These are phyloP conservation scores for Cryphonectria radicalis DNA, from an alignment of 2,329 filamentous ascomycete genomes.

Conservation along the genomic window DNA sequence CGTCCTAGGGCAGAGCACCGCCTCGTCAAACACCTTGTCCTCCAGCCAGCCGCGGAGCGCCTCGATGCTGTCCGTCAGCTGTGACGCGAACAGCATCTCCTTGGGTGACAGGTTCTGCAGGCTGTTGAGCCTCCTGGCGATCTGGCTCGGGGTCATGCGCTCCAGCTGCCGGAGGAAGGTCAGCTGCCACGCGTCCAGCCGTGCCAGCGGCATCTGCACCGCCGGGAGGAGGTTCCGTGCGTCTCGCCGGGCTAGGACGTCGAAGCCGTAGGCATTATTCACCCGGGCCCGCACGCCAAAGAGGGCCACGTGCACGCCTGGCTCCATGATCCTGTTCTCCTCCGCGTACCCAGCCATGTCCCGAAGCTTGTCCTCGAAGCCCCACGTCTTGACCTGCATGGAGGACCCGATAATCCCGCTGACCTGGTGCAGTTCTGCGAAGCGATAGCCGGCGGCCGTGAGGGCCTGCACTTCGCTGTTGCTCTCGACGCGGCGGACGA, in stretches of 20 bases:
- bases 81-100: slow-evolving; percentile 50
- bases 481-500: slow-evolving; percentile 67
- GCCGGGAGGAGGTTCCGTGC: slow-evolving; percentile 65
- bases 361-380: slow-evolving; percentile 64
- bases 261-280: slow-evolving; percentile 57
- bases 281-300: slow-evolving; percentile 61
- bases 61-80: slow-evolving; percentile 49
- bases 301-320: slow-evolving; percentile 61
- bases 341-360: slow-evolving; percentile 66
- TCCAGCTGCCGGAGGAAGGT: slow-evolving; percentile 58
- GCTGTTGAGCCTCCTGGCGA: slow-evolving; percentile 45
- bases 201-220: slow-evolving; percentile 55
- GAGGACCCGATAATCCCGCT: slow-evolving; percentile 69
- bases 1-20: slow-evolving; percentile 48
- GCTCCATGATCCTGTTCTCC: slow-evolving; percentile 49
- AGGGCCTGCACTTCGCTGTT: slow-evolving; percentile 66
- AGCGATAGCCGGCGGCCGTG: slow-evolving; percentile 76
- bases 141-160: slow-evolving; percentile 45
- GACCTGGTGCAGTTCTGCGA: slow-evolving; percentile 72
- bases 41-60: slow-evolving; percentile 47
- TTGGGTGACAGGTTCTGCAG: slow-evolving; percentile 43
- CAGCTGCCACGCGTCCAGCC: slow-evolving; percentile 59
- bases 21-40: slow-evolving; percentile 51
- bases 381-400: slow-evolving; percentile 71
- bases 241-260: slow-evolving; percentile 63